Evolutionary conservation across 2,329 filamentous ascomycete species (phyloP).

Genomic region (Dryadomyces sulphureus): DNA sequence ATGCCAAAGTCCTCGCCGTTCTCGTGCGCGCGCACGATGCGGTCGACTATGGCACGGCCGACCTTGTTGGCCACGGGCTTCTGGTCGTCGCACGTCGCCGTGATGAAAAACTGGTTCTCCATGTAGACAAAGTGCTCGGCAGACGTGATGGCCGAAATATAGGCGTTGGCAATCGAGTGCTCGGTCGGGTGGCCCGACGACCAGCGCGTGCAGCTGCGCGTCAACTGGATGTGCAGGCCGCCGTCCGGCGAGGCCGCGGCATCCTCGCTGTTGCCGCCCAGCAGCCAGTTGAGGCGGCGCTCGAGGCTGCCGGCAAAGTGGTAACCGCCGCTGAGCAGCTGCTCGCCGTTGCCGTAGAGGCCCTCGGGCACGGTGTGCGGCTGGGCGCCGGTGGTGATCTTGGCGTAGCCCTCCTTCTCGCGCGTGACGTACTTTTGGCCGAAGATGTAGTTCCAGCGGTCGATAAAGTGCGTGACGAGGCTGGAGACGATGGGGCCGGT

Average conservation of each 20-base stretch:
- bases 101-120: slow-evolving; percentile 84
- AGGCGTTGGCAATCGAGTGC: slow-evolving; percentile 79
- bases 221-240: slow-evolving; percentile 31
- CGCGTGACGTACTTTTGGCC: slow-evolving; percentile 57
- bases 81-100: slow-evolving; percentile 56
- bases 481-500: slow-evolving; percentile 62
- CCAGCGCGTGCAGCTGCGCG: slow-evolving; percentile 35
- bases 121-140: slow-evolving; percentile 66
- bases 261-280: slow-evolving; percentile 18
- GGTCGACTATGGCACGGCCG: slow-evolving; percentile 63
- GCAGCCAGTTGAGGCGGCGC: slow-evolving; percentile 23
- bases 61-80: slow-evolving; percentile 64
- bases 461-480: slow-evolving; percentile 62
- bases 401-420: slow-evolving; percentile 29
- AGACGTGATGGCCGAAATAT: slow-evolving; percentile 54
- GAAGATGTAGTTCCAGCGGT: slow-evolving; percentile 85
- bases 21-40: slow-evolving; percentile 55
- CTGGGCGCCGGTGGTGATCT: slow-evolving; percentile 22
- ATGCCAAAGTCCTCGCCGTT: slow-evolving; percentile 56
- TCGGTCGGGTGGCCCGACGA: slow-evolving; percentile 36
- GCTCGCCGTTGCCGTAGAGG: slow-evolving; percentile 8
- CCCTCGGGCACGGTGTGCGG: slow-evolving; percentile 9
- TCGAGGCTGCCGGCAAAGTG: slow-evolving; percentile 17
- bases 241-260: slow-evolving; percentile 9
- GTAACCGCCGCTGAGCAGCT: slow-evolving; percentile 14